Base-by-base conservation (phyloP, 768 basidiomycete species). In the Steccherinum ochraceum region DNA sequence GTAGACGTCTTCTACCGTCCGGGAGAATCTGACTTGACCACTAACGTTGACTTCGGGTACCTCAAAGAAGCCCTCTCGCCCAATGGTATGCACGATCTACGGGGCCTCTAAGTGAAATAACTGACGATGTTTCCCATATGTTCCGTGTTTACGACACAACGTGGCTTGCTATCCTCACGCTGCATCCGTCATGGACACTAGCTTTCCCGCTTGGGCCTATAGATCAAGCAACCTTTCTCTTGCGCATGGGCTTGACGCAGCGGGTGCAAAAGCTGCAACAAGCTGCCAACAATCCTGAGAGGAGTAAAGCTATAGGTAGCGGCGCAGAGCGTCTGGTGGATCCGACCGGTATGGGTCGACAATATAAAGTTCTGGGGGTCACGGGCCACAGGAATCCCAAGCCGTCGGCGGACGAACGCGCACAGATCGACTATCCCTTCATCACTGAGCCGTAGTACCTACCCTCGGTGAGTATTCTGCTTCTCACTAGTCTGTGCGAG, bases 31-130 rank as follows among this genome's bases (percentile, higher is more conserved):
- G 96, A 99, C 66, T 69, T 98, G 44, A 99, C 96, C 0, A 84
- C 88, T n/a, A 96, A 98, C 61, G 95, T 99, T 45, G 94, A 99
- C 68, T 98, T 98, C 67, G 80, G 83, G 0, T 90, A 89, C 64
- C 73, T 98, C 43, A 76, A 78, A 61, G 92, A 96, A 68, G 83
- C 89, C 0, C 72, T 93, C 55, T 63, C 65, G 1, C 41, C 16
- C 41, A 43, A 43, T 19, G 41, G 41, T 43, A 7, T 5, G 21
- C 16, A 7, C 16, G 16, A 16, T 35, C 30, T 35, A 16, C 16
- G 30, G 7, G 16, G 30, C 16, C n/a, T n/a, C n/a, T n/a, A n/a
- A n/a, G n/a, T n/a, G n/a, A n/a, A n/a, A n/a, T n/a, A 7, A 7
- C 30, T 35, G 30, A 35, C 30, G 7, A 35, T 35, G 7, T 35